phyloP scores from a whole-genome alignment of 73 alveolate genomes.

The Paraurostyla sp. region DNA sequence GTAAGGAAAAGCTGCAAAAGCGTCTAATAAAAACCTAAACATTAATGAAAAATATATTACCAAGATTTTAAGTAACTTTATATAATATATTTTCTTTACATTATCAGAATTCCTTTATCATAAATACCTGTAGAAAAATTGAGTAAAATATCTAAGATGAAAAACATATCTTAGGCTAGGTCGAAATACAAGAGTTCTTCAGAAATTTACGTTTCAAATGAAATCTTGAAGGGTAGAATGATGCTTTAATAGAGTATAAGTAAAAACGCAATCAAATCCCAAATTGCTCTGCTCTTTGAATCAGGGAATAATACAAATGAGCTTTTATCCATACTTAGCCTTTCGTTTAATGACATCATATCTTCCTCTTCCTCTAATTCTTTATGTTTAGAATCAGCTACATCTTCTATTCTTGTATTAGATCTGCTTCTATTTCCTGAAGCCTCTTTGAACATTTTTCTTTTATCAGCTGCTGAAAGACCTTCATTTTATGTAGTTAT shows the following conservation, averaged over 20 bases:
- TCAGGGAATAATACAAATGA: not conserved
- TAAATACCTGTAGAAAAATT: constrained; percentile 65
- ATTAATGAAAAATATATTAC: not conserved
- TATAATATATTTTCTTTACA: not conserved
- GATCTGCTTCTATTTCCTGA: too few relatives aligned
- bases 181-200: constrained; percentile 55
- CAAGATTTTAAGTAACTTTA: not conserved
- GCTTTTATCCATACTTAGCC: constrained; percentile 15
- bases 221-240: constrained; percentile 12
- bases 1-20: constrained; percentile 3
- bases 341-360: constrained; percentile 40
- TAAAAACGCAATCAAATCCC: constrained; percentile 23
- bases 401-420: not conserved
- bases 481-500: too few relatives aligned
- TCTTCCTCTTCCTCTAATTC: constrained; percentile 38
- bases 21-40: not conserved
- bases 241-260: constrained; percentile 17
- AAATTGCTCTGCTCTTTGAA: constrained; percentile 8
- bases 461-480: too few relatives aligned
- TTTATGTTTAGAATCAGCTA: not conserved
- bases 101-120: constrained; percentile 52
- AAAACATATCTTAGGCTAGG: constrained; percentile 47
- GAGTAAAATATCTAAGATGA: constrained; percentile 55
- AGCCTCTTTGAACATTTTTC: too few relatives aligned
- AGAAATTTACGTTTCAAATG: constrained; percentile 3